These are phyloP conservation scores for Emmonsia crescens DNA, from an alignment of 2,329 filamentous ascomycete genomes.

Conservation along the genomic window DNA sequence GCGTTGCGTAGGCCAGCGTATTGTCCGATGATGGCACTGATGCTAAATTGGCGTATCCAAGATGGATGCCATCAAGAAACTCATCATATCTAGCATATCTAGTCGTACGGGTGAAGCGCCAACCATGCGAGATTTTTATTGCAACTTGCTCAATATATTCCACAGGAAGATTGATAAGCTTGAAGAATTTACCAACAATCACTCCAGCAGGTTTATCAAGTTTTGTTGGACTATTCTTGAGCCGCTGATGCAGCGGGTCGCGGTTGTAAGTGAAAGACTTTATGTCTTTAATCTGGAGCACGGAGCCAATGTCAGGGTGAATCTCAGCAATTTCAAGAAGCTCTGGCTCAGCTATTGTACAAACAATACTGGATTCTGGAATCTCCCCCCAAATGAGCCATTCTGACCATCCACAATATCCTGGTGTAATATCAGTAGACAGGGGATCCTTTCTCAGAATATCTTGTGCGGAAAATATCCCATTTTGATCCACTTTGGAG, in stretches of 20 bases:
- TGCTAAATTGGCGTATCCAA: neutral
- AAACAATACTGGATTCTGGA: slow-evolving; percentile 19
- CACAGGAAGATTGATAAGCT: slow-evolving; percentile 14
- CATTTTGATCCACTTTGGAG: slow-evolving; percentile 12
- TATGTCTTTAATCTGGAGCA: slow-evolving; percentile 19
- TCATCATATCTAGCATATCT: slow-evolving; percentile 9
- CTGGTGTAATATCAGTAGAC: slow-evolving; percentile 7
- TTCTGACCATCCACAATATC: slow-evolving; percentile 23
- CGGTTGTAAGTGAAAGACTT: slow-evolving; percentile 1
- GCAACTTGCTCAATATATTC: slow-evolving; percentile 17
- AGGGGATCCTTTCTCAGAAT: slow-evolving; percentile 15
- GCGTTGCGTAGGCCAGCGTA: neutral
- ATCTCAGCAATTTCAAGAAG: slow-evolving; percentile 15
- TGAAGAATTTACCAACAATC: slow-evolving; percentile 17
- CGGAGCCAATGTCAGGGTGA: slow-evolving; percentile 13
- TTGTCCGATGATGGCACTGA: neutral
- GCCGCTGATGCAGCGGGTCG: slow-evolving; percentile 8
- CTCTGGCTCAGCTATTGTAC: slow-evolving; percentile 16
- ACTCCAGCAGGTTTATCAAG: slow-evolving; percentile 14
- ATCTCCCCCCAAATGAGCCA: slow-evolving; percentile 27
- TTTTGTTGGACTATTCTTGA: slow-evolving; percentile 9
- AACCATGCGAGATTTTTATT: slow-evolving; percentile 14
- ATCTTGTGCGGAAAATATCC: slow-evolving; percentile 20
- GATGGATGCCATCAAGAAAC: slow-evolving; percentile 9
- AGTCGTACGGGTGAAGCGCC: slow-evolving; percentile 13